Evolutionary conservation across 2,329 filamentous ascomycete genomes (phyloP), one percentile per base, ranked within the genome.

Genomic region (Coccinonectria pachysandricola): DNA sequence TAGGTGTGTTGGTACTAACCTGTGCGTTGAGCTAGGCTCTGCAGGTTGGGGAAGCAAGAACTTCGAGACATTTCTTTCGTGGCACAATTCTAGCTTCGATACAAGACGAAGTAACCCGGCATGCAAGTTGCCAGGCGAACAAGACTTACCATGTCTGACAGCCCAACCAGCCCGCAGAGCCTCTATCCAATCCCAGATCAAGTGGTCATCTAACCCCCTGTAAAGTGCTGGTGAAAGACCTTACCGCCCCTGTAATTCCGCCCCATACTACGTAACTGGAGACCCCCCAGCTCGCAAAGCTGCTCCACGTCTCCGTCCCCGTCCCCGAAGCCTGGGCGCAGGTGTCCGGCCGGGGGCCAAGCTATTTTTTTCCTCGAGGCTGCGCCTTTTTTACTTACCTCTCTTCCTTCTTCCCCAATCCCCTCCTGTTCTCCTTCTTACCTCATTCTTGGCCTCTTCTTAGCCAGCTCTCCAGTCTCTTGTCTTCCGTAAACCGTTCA

Each of bases 401-500:
- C 30, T 42, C 46, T 44, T 39, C 43, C 40, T 32, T 31, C 45
- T 48, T 43, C 35, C 39, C 43, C 37, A 31, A 24, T 32, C 37
- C 42, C 29, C 28, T 39, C 42, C 32, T 30, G 30, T 35, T 37
- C 37, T 35, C 32, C 37, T n/a, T 42, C 46, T 44, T 39, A 43
- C 40, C 31, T 31, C 45, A 48, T 43, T 36, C 39, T 43, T 37
- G 30, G 23, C 31, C 37, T 43, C 29, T 28, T 39, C 42, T 32
- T 30, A 30, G 35, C 37, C 37, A 34, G 31, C 37, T 36, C 31
- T 52, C 39, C 40, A 40, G 31, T 30, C 32, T 40, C 30, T 31
- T 43, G 40, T 43, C 48, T 48, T n/a, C n/a, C n/a, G n/a, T n/a
- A n/a, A n/a, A n/a, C 36, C 41, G 36, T 42, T 40, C 28, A 34